These are phyloP conservation scores for Serpula lacrymans DNA, from an alignment of 768 basidiomycete genomes.

Conservation along the genomic window DNA sequence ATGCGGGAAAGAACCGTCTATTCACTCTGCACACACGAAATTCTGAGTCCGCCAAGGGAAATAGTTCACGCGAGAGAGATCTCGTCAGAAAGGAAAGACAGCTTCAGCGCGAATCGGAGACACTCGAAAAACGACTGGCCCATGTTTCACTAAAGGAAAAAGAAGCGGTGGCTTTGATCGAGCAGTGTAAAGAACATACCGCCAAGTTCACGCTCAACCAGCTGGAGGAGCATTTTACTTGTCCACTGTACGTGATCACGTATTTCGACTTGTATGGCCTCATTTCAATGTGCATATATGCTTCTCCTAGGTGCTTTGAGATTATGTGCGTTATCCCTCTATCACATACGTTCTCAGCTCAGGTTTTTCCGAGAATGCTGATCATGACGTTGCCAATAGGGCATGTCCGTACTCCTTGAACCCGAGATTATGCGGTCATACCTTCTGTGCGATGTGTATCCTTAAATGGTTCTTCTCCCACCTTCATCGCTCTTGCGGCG, in stretches of 20 bases:
- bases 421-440: constrained; percentile 59
- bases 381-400: constrained; percentile 15
- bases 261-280: not conserved
- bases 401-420: constrained; percentile 57
- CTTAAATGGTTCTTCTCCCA: constrained; percentile 69
- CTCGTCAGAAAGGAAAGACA: constrained; percentile 37
- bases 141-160: constrained; percentile 38
- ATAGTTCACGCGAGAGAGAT: constrained; percentile 35
- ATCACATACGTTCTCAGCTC: no score
- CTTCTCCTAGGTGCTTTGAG: constrained; percentile 54
- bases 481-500: constrained; percentile 57
- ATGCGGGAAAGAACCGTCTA: no score
- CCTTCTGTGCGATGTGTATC: constrained; percentile 65
- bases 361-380: constrained; percentile 1
- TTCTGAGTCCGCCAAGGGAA: no score
- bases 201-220: constrained; percentile 41
- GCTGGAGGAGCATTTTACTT: constrained; percentile 63
- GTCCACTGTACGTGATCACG: constrained; percentile 49
- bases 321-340: constrained; percentile 38
- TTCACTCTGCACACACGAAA: no score
- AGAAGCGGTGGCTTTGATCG: constrained; percentile 38
- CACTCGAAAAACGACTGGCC: constrained; percentile 39
- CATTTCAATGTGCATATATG: constrained; percentile 1
- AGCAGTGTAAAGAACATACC: constrained; percentile 32
- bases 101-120: constrained; percentile 31